A percentile compares a stretch with the other conserved stretches of the same genome.
phyloP scores from a whole-genome alignment of 768 basidiomycete genomes.

The Agaricus blazei region DNA sequence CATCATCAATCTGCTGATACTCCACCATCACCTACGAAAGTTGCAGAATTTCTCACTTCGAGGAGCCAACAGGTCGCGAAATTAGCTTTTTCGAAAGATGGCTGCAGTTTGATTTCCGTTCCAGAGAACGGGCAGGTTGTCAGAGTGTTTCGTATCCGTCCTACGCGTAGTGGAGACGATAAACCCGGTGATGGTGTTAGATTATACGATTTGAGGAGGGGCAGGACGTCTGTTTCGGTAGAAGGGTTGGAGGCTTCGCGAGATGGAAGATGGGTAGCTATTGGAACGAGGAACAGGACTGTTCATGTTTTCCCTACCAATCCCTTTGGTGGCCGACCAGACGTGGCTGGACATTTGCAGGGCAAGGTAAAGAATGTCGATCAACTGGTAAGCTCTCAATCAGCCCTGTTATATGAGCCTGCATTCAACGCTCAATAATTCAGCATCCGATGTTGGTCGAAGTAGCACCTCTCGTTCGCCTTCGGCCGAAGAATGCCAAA shows the following conservation, averaged over 20 bases:
- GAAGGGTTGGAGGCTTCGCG: constrained; percentile 46
- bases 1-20: not conserved
- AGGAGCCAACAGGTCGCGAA: constrained; percentile 41
- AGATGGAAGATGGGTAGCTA: constrained; percentile 65
- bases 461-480: constrained; percentile 49
- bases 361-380: constrained; percentile 51
- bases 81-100: constrained; percentile 49
- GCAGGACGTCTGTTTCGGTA: constrained; percentile 62
- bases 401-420: not conserved
- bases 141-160: constrained; percentile 39
- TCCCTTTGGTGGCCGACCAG: constrained; percentile 68
- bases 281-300: constrained; percentile 60
- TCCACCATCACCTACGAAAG: constrained; percentile 15
- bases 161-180: constrained; percentile 15
- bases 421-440: not conserved
- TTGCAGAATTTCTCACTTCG: constrained; percentile 47
- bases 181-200: constrained; percentile 6
- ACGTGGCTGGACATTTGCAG: constrained; percentile 55
- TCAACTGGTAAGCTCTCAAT: constrained; percentile 35
- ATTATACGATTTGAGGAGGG: constrained; percentile 66
- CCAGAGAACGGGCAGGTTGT: constrained; percentile 52
- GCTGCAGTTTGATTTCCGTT: constrained; percentile 44
- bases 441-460: constrained; percentile 51
- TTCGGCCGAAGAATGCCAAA: constrained; percentile 24
- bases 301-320: constrained; percentile 74